Evolutionary conservation across 2,329 filamentous ascomycete species (phyloP).

Genomic region (Apiospora rasikravindrae): DNA sequence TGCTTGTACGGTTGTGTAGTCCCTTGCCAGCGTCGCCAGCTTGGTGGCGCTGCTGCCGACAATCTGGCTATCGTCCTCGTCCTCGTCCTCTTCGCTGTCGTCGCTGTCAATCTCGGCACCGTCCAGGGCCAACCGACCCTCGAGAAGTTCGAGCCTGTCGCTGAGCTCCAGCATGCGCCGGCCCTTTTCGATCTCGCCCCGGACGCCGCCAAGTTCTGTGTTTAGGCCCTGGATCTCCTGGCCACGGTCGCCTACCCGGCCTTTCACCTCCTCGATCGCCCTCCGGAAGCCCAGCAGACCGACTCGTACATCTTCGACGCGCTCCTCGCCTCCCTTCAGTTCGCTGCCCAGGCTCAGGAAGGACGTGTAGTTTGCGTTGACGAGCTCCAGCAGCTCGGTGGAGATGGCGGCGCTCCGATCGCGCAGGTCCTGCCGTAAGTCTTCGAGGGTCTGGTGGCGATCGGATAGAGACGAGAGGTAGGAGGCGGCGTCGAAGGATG

Average conservation of each 20-base stretch:
- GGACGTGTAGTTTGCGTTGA: slow-evolving; percentile 93
- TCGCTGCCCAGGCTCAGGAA: slow-evolving; percentile 85
- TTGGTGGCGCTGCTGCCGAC: slow-evolving; percentile 54
- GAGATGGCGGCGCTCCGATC: slow-evolving; percentile 80
- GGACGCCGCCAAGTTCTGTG: slow-evolving; percentile 69
- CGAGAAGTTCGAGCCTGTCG: slow-evolving; percentile 65
- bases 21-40: slow-evolving; percentile 50
- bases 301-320: slow-evolving; percentile 87
- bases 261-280: slow-evolving; percentile 77
- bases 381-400: slow-evolving; percentile 88
- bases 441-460: slow-evolving; percentile 94
- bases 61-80: slow-evolving; percentile 38
- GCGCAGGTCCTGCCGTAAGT: slow-evolving; percentile 84
- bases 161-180: slow-evolving; percentile 71
- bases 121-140: slow-evolving; percentile 65
- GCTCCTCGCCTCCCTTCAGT: slow-evolving; percentile 86
- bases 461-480: slow-evolving; percentile 84
- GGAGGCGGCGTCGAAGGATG: slow-evolving; percentile 76
- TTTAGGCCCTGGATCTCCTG: slow-evolving; percentile 67
- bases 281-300: slow-evolving; percentile 84
- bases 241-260: slow-evolving; percentile 66
- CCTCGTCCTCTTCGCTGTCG: slow-evolving; percentile 46
- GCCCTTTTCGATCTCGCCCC: slow-evolving; percentile 65
- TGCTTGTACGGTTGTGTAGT: slow-evolving; percentile 49
- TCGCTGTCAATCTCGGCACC: slow-evolving; percentile 44